phyloP scores from a whole-genome alignment of 2,329 filamentous ascomycete genomes.

The Cadophora luteo-olivacea region DNA sequence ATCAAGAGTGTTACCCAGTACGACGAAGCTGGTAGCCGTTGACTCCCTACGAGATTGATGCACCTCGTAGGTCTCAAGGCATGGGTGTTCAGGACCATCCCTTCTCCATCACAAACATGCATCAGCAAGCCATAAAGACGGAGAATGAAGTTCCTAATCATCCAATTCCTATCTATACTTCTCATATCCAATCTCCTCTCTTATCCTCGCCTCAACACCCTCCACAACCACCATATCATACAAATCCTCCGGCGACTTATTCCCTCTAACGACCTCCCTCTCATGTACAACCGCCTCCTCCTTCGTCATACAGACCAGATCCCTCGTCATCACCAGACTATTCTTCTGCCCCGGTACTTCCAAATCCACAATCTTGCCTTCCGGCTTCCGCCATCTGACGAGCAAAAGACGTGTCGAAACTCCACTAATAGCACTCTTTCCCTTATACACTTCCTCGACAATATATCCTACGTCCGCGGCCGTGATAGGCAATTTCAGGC shows the following conservation, averaged over 20 bases:
- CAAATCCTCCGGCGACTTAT: constrained; percentile 71
- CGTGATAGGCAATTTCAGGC: constrained; percentile 80
- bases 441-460: constrained; percentile 86
- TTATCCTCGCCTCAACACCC: constrained; percentile 69
- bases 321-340: constrained; percentile 69
- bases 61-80: neutral
- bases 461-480: constrained; percentile 85
- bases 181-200: constrained; percentile 70
- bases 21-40: neutral
- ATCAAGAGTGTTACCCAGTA: too few species aligned
- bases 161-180: constrained; percentile 50
- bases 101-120: neutral
- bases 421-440: constrained; percentile 82
- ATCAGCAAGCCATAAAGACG: neutral
- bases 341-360: constrained; percentile 77
- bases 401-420: constrained; percentile 80
- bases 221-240: constrained; percentile 74
- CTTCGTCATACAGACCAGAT: constrained; percentile 91
- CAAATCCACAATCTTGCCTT: constrained; percentile 63
- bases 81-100: neutral
- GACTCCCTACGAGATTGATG: neutral
- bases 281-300: constrained; percentile 86
- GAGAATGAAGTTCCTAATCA: neutral
- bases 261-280: constrained; percentile 75
- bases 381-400: constrained; percentile 78